Evolutionary conservation across 2,329 filamentous ascomycete genomes (phyloP).

Genomic region (Hymenoscyphus occultus): DNA sequence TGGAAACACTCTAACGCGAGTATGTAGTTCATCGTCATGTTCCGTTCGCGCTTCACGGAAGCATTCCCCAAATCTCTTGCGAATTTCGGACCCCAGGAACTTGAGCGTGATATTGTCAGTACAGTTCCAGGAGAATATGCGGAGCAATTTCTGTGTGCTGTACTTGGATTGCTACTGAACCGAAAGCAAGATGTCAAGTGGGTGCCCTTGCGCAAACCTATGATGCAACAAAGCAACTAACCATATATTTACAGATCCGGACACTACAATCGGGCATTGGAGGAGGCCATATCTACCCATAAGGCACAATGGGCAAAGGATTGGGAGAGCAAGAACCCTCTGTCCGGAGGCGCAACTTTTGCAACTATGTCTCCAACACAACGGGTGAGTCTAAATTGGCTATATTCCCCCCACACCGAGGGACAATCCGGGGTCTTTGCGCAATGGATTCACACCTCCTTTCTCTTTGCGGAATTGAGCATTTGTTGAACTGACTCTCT

Average conservation of each 20-base stretch:
- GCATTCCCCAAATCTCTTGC: constrained; percentile 82
- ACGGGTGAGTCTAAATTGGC: constrained; percentile 57
- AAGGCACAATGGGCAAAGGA: constrained; percentile 81
- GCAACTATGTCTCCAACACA: constrained; percentile 76
- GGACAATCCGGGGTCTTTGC: neutral
- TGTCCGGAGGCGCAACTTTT: constrained; percentile 79
- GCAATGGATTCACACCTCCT: neutral
- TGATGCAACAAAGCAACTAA: constrained; percentile 16
- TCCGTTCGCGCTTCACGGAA: constrained; percentile 87
- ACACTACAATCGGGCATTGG: constrained; percentile 88
- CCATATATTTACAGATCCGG: constrained; percentile 61
- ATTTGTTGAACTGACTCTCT: neutral
- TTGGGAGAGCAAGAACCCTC: constrained; percentile 81
- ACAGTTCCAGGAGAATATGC: constrained; percentile 76
- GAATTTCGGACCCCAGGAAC: constrained; percentile 91
- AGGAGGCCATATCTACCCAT: constrained; percentile 85
- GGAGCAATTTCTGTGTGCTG: constrained; percentile 83
- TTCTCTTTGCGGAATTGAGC: neutral
- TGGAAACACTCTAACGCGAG: constrained; percentile 36
- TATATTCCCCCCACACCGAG: neutral
- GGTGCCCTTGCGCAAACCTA: constrained; percentile 39
- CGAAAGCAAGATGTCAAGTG: constrained; percentile 99
- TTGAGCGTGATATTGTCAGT: constrained; percentile 82
- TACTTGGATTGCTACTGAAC: constrained; percentile 86
- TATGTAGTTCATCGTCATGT: constrained; percentile 92